Evolutionary conservation across 2,329 filamentous ascomycete genomes (phyloP), one percentile per base, ranked within the genome.

Genomic region (Clonostachys byssicola): DNA sequence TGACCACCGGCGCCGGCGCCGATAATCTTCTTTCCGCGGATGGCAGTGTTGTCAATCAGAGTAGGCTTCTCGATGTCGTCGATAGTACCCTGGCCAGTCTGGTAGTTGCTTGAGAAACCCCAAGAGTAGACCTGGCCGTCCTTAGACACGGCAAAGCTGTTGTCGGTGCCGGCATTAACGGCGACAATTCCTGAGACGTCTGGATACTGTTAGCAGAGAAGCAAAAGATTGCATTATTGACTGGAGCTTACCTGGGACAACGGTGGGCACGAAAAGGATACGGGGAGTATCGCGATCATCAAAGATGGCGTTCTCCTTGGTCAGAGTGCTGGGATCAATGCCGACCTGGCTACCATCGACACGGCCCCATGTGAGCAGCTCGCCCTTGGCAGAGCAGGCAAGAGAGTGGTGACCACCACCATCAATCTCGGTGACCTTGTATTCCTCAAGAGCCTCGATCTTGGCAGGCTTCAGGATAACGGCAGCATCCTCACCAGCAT

Each of bases 1-100:
- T 96, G 92, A 6, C 91, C 91, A 54, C 92, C 92, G n/a, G 86
- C 86, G 40, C 88, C 89, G n/a, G 88, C 88, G 67, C 78, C 89
- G 34, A 83, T 76, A 40, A 96, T 75, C 64, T 85, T 83, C 68
- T 86, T 85, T 40, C 81, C 88, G 33, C 83, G 78, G 30, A 94
- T 80, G 40, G 90, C 91, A 12, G 85, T 88, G 71, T 96, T 96
- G 59, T 95, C 88, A 47, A 96, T 88, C 43, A 85, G 59, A 0
- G 87, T 94, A 0, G 92, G 89, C 20, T 80, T 75, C 55, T 86
- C 78, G 33, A 96, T 78, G 56, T 96, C 90, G 44, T 94, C 88
- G n/a, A 81, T 81, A 2, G 78, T 85, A 38, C 87, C 88, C 52
- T 85, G 84, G 7, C 89, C 89, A 6, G 88, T 91, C 67, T 92